These are phyloP conservation scores for Lactarius sp. DNA, from an alignment of 768 basidiomycete genomes.

Conservation along the genomic window DNA sequence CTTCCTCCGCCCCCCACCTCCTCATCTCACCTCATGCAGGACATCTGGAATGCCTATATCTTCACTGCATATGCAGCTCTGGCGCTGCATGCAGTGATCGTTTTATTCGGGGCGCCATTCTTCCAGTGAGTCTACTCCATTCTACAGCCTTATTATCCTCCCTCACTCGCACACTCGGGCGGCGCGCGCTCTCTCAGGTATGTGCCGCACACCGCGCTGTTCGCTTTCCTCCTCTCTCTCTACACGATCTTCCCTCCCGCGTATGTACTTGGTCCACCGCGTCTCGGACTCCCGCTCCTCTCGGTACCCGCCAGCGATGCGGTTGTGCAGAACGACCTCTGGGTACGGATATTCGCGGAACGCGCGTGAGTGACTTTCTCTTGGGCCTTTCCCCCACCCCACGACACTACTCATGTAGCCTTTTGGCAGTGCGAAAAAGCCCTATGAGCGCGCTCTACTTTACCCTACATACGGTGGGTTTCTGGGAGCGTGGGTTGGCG, in stretches of 20 bases:
- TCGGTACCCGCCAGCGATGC: constrained; percentile 36
- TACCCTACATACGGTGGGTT: constrained; percentile 73
- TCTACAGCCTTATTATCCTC: not conserved
- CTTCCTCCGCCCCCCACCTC: not conserved
- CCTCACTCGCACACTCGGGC: not conserved
- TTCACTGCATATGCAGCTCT: constrained; percentile 50
- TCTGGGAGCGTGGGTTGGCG: constrained; percentile 76
- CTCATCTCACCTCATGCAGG: constrained; percentile 37
- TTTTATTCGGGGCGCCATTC: constrained; percentile 76
- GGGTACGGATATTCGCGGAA: constrained; percentile 79
- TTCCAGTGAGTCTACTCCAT: constrained; percentile 40
- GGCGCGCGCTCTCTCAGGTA: constrained; percentile 27
- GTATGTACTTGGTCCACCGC: constrained; percentile 61
- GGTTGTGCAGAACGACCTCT: constrained; percentile 54
- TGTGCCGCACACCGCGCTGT: constrained; percentile 54
- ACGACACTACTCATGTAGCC: not conserved
- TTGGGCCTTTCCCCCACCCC: not conserved
- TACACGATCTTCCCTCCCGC: constrained; percentile 63
- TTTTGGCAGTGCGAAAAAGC: constrained; percentile 45
- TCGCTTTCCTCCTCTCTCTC: constrained; percentile 64
- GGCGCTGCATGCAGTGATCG: constrained; percentile 43
- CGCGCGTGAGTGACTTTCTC: constrained; percentile 54
- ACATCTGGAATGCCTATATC: constrained; percentile 44
- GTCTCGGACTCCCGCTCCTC: constrained; percentile 30
- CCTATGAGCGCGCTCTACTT: constrained; percentile 71